These are phyloP conservation scores for Cutaneotrichosporon arboriforme DNA, from an alignment of 1,284 basidiomycete species.

Conservation along the genomic window DNA sequence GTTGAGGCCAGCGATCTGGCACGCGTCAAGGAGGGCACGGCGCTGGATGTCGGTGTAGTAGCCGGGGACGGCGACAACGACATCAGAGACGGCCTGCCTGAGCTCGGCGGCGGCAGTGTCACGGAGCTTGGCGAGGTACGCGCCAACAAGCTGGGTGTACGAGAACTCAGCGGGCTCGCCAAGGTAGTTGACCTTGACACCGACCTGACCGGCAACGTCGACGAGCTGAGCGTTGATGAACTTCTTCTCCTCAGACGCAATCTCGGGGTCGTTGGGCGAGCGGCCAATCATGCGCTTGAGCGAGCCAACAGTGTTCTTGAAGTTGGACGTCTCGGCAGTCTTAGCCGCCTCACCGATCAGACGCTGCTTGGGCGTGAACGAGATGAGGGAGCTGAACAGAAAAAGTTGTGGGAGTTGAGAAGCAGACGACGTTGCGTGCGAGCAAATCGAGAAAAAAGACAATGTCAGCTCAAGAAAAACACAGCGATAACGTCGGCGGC, in stretches of 20 bases:
- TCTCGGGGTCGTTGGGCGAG: constrained; percentile 66
- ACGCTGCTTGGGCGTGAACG: constrained; percentile 82
- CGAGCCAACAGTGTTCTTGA: constrained; percentile 87
- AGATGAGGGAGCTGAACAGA: constrained; percentile 70
- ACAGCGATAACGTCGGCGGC: constrained; percentile 1
- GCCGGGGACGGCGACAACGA: constrained; percentile 87
- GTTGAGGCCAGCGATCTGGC: constrained; percentile 79
- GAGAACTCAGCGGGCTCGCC: constrained; percentile 73
- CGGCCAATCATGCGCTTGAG: constrained; percentile 84
- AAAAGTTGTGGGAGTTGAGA: not conserved
- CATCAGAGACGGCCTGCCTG: constrained; percentile 75
- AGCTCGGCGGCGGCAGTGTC: constrained; percentile 78
- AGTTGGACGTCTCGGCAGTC: constrained; percentile 95
- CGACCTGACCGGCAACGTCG: constrained; percentile 73
- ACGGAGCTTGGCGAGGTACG: constrained; percentile 80
- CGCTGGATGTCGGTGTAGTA: constrained; percentile 92
- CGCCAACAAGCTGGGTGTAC: constrained; percentile 76
- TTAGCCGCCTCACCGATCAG: constrained; percentile 87
- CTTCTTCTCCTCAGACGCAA: constrained; percentile 75
- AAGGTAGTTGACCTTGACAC: constrained; percentile 77
- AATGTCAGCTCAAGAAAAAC: not conserved
- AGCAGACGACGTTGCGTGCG: not conserved
- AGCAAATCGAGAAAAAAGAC: not conserved
- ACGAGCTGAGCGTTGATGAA: constrained; percentile 78
- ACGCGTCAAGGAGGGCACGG: constrained; percentile 78